These are phyloP conservation scores for Fusarium sp. DNA, from an alignment of 2,329 filamentous ascomycete genomes.

Conservation along the genomic window DNA sequence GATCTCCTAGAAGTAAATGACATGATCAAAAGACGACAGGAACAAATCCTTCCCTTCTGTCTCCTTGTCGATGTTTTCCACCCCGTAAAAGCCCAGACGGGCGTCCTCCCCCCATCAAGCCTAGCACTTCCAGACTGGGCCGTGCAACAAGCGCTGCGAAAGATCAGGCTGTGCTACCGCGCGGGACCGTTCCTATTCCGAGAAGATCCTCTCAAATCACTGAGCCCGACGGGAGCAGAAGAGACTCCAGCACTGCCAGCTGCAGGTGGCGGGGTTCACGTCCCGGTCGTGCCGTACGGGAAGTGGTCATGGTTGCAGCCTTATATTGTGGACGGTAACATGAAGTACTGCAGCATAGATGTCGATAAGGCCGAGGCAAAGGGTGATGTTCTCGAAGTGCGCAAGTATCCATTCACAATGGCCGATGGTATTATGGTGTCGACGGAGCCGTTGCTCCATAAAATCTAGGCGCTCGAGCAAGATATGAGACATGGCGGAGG, in stretches of 20 bases:
- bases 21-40: not conserved
- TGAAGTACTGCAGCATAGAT: not conserved
- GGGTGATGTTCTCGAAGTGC: not conserved
- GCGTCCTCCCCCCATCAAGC: not conserved
- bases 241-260: not conserved
- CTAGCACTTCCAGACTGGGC: not conserved
- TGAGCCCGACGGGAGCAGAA: accelerated
- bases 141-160: not conserved
- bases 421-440: not conserved
- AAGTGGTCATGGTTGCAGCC: not conserved
- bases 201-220: not conserved
- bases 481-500: not conserved
- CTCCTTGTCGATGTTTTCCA: not conserved
- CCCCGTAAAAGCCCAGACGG: not conserved
- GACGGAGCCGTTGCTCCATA: not conserved
- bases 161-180: not conserved
- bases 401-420: not conserved
- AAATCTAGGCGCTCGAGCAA: not conserved
- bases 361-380: not conserved
- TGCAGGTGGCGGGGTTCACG: not conserved
- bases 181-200: not conserved
- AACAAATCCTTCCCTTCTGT: not conserved
- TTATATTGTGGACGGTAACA: not conserved
- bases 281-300: not conserved
- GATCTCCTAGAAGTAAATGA: not conserved